These are phyloP conservation scores for Pseudoneurospora amorphoporcata DNA, from an alignment of 495 filamentous ascomycete genomes.

Conservation along the genomic window DNA sequence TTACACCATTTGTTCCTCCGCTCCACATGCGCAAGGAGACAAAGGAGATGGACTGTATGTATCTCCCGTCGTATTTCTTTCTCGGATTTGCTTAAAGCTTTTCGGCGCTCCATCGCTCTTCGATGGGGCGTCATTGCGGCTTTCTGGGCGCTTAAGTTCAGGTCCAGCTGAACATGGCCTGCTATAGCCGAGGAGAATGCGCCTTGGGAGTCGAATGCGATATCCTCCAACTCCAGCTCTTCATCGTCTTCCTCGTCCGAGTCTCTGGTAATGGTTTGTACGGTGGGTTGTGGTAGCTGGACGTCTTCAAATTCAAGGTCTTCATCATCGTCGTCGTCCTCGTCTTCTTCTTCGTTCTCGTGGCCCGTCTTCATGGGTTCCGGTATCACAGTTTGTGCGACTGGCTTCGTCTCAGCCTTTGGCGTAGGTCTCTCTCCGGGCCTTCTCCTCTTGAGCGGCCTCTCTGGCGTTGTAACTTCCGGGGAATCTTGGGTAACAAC, in stretches of 20 bases:
- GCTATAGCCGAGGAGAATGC: conserved; percentile 7
- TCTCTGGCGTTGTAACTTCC: conserved; percentile 7
- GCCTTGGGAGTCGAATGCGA: conserved; percentile 19
- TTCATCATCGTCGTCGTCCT: conserved; percentile 13
- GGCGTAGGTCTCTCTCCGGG: conserved; percentile 24
- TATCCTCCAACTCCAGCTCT: conserved; percentile 25
- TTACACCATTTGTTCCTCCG: conserved; percentile 86
- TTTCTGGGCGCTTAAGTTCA: conserved; percentile 40
- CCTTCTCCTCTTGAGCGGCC: conserved; percentile 31
- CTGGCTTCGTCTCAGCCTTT: conserved; percentile 6
- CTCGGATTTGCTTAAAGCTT: conserved; percentile 57
- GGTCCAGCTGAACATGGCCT: conserved; percentile 46
- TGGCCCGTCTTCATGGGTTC: neutral
- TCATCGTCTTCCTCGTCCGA: conserved; percentile 25
- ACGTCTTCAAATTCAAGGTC: conserved; percentile 29
- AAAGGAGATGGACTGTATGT: conserved; percentile 81
- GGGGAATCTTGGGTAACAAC: neutral
- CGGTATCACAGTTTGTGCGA: conserved; percentile 1
- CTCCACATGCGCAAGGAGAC: conserved; percentile 64
- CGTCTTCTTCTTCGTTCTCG: conserved; percentile 21
- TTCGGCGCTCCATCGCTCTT: conserved; percentile 37
- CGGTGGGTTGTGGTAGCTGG: conserved; percentile 13
- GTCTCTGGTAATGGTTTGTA: conserved; percentile 19
- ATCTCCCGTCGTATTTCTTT: conserved; percentile 60
- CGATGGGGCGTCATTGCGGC: conserved; percentile 23